Evolutionary conservation across 202 grass and related monocot species (phyloP).

Genomic region (Alloteropsis angusta): DNA sequence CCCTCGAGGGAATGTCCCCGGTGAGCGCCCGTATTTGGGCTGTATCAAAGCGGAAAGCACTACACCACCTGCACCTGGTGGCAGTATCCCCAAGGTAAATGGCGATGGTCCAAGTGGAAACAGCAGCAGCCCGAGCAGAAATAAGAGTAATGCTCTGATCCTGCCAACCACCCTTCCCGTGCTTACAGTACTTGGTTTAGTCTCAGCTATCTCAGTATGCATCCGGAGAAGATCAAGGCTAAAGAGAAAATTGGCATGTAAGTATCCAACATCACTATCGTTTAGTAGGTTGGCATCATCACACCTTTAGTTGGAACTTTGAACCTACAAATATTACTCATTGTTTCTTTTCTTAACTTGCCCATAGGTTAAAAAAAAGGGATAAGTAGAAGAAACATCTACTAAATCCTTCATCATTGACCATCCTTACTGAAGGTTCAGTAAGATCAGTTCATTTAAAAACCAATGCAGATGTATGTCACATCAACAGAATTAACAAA

Average conservation of each 20-base stretch:
- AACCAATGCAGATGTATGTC: background rate
- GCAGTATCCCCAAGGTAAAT: background rate
- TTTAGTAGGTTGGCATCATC: too few species aligned
- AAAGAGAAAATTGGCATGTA: background rate
- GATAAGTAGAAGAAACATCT: background rate
- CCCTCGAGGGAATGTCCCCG: conserved; percentile 18
- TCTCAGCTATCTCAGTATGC: conserved; percentile 19
- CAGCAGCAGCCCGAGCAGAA: background rate
- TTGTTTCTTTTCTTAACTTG: background rate
- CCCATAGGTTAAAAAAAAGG: background rate
- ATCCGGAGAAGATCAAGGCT: conserved; percentile 3
- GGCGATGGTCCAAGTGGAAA: background rate
- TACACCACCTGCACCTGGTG: too few species aligned
- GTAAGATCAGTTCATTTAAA: background rate
- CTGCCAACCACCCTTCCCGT: conserved; percentile 15
- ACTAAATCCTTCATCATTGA: background rate
- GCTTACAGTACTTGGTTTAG: background rate
- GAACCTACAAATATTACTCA: background rate
- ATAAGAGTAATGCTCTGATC: background rate
- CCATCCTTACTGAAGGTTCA: background rate
- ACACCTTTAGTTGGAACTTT: background rate
- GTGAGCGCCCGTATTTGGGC: conserved; percentile 1
- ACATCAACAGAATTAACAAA: background rate
- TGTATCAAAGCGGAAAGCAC: background rate
- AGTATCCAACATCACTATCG: background rate